Conservation (phyloP, 805 yeast species). For the Yarrowia divulgata region DNA sequence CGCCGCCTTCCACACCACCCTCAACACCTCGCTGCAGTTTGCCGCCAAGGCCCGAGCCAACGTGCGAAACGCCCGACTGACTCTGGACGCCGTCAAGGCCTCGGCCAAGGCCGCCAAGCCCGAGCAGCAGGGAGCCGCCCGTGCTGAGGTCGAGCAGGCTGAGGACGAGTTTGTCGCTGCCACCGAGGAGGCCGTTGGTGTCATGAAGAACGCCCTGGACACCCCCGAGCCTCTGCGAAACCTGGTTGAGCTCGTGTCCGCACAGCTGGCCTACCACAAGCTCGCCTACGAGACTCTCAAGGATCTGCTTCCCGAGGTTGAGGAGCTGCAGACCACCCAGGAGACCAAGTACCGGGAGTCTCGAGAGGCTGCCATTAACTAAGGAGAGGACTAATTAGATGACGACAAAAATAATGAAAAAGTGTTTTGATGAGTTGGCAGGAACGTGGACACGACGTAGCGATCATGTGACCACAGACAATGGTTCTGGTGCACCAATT, state of each 20-base stretch:
- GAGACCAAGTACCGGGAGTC: slow-evolving; percentile 51
- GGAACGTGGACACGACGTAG: no score
- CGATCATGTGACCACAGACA: no score
- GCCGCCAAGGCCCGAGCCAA: slow-evolving; percentile 73
- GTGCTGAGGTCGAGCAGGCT: slow-evolving; percentile 79
- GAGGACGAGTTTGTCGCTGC: slow-evolving; percentile 92
- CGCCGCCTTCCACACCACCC: slow-evolving; percentile 65
- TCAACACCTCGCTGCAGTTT: slow-evolving; percentile 65
- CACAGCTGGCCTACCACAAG: slow-evolving; percentile 83
- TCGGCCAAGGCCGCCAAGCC: slow-evolving; percentile 59
- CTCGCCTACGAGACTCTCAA: slow-evolving; percentile 72
- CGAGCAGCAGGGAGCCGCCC: slow-evolving; percentile 73
- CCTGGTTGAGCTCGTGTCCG: slow-evolving; percentile 71
- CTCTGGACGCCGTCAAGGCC: slow-evolving; percentile 79
- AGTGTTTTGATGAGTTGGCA: slow-evolving; percentile 13
- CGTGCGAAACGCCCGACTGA: slow-evolving; percentile 79
- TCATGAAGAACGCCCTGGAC: slow-evolving; percentile 81
- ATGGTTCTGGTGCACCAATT: no score
- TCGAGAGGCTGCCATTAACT: slow-evolving; percentile 43
- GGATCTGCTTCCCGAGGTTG: slow-evolving; percentile 68
- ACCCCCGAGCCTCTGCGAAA: slow-evolving; percentile 72
- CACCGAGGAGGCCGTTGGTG: slow-evolving; percentile 83
- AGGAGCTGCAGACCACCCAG: slow-evolving; percentile 64
- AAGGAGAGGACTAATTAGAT: slow-evolving; percentile 15
- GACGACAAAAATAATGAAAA: slow-evolving; percentile 34